phyloP scores from a whole-genome alignment of 2,329 filamentous ascomycete species.

The Cladosporium sp. region DNA sequence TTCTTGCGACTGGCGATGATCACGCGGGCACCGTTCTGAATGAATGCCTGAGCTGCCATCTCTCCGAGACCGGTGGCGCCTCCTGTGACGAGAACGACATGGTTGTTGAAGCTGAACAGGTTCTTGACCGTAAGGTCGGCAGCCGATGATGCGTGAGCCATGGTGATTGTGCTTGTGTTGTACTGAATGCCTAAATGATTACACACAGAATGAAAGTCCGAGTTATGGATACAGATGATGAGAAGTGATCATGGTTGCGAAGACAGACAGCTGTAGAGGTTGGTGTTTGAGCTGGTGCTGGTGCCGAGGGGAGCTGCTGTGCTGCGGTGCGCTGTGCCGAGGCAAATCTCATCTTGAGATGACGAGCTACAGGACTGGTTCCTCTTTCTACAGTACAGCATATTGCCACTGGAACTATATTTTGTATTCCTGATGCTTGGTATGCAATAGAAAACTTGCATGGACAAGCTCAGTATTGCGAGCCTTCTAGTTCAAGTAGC shows the following conservation, averaged over 20 bases:
- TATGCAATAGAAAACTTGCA: no score
- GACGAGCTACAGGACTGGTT: no score
- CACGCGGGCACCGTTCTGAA: conserved; percentile 39
- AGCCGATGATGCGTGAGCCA: conserved; percentile 28
- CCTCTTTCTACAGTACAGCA: no score
- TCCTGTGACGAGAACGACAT: conserved; percentile 42
- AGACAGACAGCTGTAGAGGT: no score
- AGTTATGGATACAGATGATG: background rate
- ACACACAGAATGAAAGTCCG: background rate
- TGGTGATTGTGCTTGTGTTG: conserved; percentile 3
- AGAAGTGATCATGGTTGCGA: background rate
- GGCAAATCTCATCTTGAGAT: no score
- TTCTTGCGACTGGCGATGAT: conserved; percentile 44
- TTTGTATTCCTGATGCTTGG: no score
- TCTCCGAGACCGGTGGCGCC: conserved; percentile 45
- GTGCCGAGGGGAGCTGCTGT: background rate
- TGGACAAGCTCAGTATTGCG: no score
- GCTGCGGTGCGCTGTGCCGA: background rate
- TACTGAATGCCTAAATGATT: no score
- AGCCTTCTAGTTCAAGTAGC: no score
- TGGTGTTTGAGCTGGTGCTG: no score
- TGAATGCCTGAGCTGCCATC: conserved; percentile 45
- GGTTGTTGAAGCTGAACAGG: conserved; percentile 34
- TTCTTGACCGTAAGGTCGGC: conserved; percentile 27
- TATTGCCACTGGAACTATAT: no score